Conservation (phyloP, 768 basidiomycete species). For the Boletus reticuloceps region DNA sequence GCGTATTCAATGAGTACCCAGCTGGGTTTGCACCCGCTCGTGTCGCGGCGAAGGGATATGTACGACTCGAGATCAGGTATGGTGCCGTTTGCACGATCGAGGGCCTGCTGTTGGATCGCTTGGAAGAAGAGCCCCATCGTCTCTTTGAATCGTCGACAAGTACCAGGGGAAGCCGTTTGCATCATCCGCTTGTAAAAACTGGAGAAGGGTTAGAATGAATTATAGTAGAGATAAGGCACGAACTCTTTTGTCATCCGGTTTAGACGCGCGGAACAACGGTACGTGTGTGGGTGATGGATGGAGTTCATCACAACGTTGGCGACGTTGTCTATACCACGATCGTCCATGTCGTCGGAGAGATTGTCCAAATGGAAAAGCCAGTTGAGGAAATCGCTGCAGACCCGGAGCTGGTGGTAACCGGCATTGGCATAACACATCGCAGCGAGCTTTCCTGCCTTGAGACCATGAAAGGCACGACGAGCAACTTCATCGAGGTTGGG, state of each 20-base stretch:
- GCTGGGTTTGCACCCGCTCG: constrained; percentile 79
- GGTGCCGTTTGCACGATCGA: constrained; percentile 54
- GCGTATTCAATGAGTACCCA: constrained; percentile 84
- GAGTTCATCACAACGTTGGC: constrained; percentile 70
- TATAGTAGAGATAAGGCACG: constrained; percentile 29
- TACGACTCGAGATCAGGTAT: constrained; percentile 82
- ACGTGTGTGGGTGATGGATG: constrained; percentile 62
- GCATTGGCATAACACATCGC: constrained; percentile 46
- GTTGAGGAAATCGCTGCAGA: constrained; percentile 74
- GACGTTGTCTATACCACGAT: constrained; percentile 51
- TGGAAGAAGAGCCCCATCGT: constrained; percentile 81
- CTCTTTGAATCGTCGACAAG: constrained; percentile 73
- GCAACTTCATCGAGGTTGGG: constrained; percentile 50
- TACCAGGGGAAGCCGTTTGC: constrained; percentile 56
- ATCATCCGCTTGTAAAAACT: constrained; percentile 74
- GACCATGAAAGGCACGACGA: constrained; percentile 48
- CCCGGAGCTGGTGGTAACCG: constrained; percentile 58
- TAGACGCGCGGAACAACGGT: constrained; percentile 52
- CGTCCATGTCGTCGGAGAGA: constrained; percentile 77
- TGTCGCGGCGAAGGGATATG: constrained; percentile 76
- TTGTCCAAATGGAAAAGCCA: constrained; percentile 81
- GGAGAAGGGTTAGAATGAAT: neutral
- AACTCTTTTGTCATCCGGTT: constrained; percentile 74
- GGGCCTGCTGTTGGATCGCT: constrained; percentile 71
- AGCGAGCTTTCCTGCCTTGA: constrained; percentile 70